Conservation (phyloP, 352 stramenopile genomes). For the Phytophthora fragariae region DNA sequence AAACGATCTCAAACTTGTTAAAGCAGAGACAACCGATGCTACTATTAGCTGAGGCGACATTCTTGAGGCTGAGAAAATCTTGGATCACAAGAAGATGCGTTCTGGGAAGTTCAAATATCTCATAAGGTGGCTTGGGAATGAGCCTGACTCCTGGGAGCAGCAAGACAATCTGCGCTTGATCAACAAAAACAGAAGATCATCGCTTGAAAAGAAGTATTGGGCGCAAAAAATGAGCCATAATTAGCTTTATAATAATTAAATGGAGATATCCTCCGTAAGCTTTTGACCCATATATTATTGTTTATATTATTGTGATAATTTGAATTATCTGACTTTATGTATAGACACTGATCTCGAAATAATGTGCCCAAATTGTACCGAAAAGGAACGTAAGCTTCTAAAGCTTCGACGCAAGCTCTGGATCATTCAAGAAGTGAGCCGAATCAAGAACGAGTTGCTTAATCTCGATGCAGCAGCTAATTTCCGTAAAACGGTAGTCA, state of each 20-base stretch:
- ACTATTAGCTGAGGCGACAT: constrained; percentile 30
- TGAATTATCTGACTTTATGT: constrained; percentile 12
- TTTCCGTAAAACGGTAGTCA: constrained; percentile 2
- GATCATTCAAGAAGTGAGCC: constrained; percentile 3
- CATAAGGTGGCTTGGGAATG: constrained; percentile 30
- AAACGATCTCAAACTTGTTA: constrained; percentile 34
- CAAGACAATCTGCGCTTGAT: constrained; percentile 28
- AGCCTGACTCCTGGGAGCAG: constrained; percentile 23
- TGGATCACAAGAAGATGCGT: constrained; percentile 18
- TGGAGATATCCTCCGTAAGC: constrained; percentile 13
- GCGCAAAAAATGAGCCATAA: not conserved
- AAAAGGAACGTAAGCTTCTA: not conserved
- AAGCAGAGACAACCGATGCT: constrained; percentile 25
- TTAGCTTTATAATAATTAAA: constrained; percentile 11
- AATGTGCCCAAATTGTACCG: constrained; percentile 1
- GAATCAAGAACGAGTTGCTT: not conserved
- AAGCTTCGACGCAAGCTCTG: constrained; percentile 3
- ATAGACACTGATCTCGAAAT: constrained; percentile 6
- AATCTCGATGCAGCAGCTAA: constrained; percentile 5
- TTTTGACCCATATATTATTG: constrained; percentile 6
- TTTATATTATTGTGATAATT: constrained; percentile 2
- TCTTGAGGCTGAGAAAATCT: constrained; percentile 19
- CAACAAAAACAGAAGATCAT: constrained; percentile 12
- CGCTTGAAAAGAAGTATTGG: constrained; percentile 5
- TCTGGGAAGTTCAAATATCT: constrained; percentile 21